Evolutionary conservation across 2,329 filamentous ascomycete genomes (phyloP), one percentile per base, ranked within the genome.

Genomic region (Plectosphaerella cucumerina): DNA sequence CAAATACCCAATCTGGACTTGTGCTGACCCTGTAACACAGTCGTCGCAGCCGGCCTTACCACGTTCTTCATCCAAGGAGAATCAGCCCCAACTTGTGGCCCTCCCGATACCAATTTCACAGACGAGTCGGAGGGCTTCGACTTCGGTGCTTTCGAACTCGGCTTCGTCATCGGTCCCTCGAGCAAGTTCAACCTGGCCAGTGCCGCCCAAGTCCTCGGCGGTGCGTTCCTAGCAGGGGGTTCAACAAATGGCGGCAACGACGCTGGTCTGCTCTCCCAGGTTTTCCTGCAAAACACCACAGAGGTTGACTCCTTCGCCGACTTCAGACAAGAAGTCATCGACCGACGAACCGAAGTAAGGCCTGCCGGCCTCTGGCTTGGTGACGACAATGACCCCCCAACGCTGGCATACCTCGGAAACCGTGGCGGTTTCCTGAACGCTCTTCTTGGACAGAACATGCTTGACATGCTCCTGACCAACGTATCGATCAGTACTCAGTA

Each of bases 311-410:
- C 79, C 0, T 74, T 90, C 6, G 70, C 78, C 23, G 80, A 86
- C 1, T 95, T 96, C 67, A 84, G 86, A 51, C 63, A 76, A 22
- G 86, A 80, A 55, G 78, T 96, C 46, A 60, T 72, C 5, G 68
- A 74, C 8, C 77, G 85, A 31, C 90, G 85, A 63, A 76, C 73
- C 48, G 86, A 85, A 48, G 77, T 93, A 39, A 87, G 81, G 0
- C 90, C 89, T 0, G 89, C 87, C n/a, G 91, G 87, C 1, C 80
- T 94, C 63, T 96, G 89, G 75, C 71, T 95, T 2, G 86, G 84
- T 17, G 81, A 87, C 50, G 72, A 72, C 18, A 72, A 65, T 34
- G 78, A 77, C 1, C 67, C 75, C 2, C 83, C 89, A 1, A 86
- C 85, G 0, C 76, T 94, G 55, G 85, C 87, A 1, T 96, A 89